Evolutionary conservation across 345 rosid species (phyloP), one percentile per base, ranked within the genome.

Genomic region (Moringa oleifera): DNA sequence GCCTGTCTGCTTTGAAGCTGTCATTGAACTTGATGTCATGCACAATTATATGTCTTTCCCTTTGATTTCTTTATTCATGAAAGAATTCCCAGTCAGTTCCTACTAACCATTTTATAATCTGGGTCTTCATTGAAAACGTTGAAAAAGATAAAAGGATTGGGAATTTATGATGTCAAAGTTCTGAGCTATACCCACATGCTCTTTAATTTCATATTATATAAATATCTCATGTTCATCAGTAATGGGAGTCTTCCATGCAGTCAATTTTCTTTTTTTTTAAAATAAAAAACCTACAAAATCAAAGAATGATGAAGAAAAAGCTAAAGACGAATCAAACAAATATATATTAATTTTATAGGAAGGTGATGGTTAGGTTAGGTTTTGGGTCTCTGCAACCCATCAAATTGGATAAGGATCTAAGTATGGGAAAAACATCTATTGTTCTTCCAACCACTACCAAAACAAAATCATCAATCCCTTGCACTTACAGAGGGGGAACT

Each of bases 401-500:
- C 72, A 60, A 16, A 20, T 59, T 51, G 75, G 81, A 71, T 63
- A 77, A 63, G 80, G 74, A 74, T 66, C 62, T 17, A 68, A 64
- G 82, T 16, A 79, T 78, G 91, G 81, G 69, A 41, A 28, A 62
- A 75, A 57, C 75, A 62, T 57, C 53, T 1, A 56, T 33, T 83
- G 88, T 72, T 72, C 28, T 50, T 79, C 70, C 91, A 85, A 83
- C 88, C 81, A 81, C 88, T 76, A 68, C 81, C 91, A 82, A 68
- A 73, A 55, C 79, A 78, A 74, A 67, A 58, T 19, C 67, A 65
- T 75, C 74, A 65, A 65, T 71, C 58, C 53, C 49, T 19, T 31
- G 53, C 45, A 31, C 47, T 23, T 53, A 50, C 68, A 65, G 75
- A 55, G 47, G 67, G 77, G 75, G 51, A 33, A 33, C 37, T 33